Base-by-base conservation (phyloP, 805 yeast species). In the Tetrapisispora taiwanensis region DNA sequence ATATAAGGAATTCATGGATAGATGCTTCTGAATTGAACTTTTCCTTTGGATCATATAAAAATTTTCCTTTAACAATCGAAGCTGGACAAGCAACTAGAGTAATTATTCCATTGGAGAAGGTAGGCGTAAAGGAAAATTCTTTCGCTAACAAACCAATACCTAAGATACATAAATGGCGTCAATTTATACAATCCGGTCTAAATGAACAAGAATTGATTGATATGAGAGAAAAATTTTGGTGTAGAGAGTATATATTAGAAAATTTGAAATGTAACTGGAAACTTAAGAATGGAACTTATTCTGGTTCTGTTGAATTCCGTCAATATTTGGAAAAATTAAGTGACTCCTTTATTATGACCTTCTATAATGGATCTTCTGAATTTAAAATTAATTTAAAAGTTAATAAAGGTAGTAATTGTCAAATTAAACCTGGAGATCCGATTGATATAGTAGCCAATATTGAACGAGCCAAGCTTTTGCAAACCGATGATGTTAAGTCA, bases 1-100 rank as follows among this genome's bases (percentile, higher is more conserved):
- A 92, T 58, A 63, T 92, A 46, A 73, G 87, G 50, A 90, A 92
- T 59, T 72, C 84, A 2, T 89, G 95, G 92, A 71, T 74, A 7
- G 81, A 79, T 40, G 72, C 73, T 26, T 61, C 76, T 46, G 52
- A 56, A 8, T 55, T 70, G 4, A 52, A 62, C 2, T 46, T 75
- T 10, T 50, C 52, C 1, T 69, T 66, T 47, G 61, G 61, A 15
- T 61, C 64, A 4, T 62, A 56, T 18, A 34, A 44, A 3, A 54
- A 55, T 10, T 47, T 48, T 4, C 46, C 48, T 3, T 42, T 51
- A 36, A 43, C 60, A 3, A 64, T 75, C 30, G 68, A 69, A 32
- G 68, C 78, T 1, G 56, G 66, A 17, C 71, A 71, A 30, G 71
- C 78, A 0, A 62, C 65, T n/a, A 70, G 97, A 48, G 64, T 84